phyloP scores from a whole-genome alignment of 116 monocot species.

The Trichopus zeylanicus region DNA sequence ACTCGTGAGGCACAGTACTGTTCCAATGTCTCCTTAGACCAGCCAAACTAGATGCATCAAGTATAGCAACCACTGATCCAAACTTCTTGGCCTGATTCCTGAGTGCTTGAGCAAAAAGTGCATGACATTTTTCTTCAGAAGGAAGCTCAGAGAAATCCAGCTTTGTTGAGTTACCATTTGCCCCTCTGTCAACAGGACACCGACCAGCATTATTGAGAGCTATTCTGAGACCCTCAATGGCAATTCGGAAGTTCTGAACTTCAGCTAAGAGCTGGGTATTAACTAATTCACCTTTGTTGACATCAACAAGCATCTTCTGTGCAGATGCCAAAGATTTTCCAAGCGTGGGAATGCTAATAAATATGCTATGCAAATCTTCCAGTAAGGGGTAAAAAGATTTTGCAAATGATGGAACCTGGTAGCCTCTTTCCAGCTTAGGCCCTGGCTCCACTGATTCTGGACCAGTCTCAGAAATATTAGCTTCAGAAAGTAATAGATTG shows the following conservation, averaged over 20 bases:
- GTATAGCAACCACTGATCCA: slow-evolving; percentile 73
- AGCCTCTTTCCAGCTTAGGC: slow-evolving; percentile 18
- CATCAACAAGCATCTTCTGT: slow-evolving; percentile 60
- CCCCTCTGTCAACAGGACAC: slow-evolving; percentile 25
- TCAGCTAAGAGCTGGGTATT: slow-evolving; percentile 40
- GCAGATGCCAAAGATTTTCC: slow-evolving; percentile 51
- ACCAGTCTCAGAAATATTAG: slow-evolving; percentile 10
- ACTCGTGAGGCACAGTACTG: slow-evolving; percentile 47
- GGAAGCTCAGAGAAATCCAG: slow-evolving; percentile 50
- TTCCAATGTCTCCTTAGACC: slow-evolving; percentile 82
- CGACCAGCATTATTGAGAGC: slow-evolving; percentile 59
- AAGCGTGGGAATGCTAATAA: slow-evolving; percentile 56
- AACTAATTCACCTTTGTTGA: slow-evolving; percentile 51
- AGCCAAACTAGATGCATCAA: slow-evolving; percentile 61
- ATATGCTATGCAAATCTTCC: slow-evolving; percentile 55
- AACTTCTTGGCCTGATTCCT: slow-evolving; percentile 50
- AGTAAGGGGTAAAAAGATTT: slow-evolving; percentile 57
- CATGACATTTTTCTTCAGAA: slow-evolving; percentile 66
- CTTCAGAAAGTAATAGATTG: slow-evolving; percentile 15
- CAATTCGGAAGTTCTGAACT: slow-evolving; percentile 62
- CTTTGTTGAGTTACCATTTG: slow-evolving; percentile 9
- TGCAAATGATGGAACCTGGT: slow-evolving; percentile 67
- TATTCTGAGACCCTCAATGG: slow-evolving; percentile 77
- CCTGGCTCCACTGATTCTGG: slow-evolving; percentile 10
- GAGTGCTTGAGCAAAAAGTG: slow-evolving; percentile 53